phyloP scores from a whole-genome alignment of 148 eudicot species.

The Amaranthus cruentus region DNA sequence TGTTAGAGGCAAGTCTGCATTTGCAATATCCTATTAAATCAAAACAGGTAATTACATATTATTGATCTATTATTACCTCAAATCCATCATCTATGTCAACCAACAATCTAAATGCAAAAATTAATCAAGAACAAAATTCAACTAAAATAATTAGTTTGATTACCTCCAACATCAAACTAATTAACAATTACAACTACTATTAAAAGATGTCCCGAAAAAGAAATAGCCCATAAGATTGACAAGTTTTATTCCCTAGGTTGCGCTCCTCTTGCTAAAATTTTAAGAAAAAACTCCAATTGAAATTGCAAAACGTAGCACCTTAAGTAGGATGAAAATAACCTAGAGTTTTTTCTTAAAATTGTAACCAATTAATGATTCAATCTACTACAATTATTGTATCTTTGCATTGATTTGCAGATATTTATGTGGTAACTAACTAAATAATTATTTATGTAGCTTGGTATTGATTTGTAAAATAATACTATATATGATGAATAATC shows the following conservation, averaged over 20 bases:
- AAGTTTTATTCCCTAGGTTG: background rate
- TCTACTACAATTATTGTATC: too few relatives aligned
- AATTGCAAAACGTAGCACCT: too few relatives aligned
- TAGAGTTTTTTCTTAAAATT: background rate
- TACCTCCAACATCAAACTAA: background rate
- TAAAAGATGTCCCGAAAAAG: background rate
- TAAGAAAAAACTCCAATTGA: too few relatives aligned
- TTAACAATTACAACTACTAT: background rate
- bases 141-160: background rate
- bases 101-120: background rate
- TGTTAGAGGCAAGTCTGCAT: constrained; percentile 53
- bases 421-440: too few relatives aligned
- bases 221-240: background rate
- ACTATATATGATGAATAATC: too few relatives aligned
- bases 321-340: too few relatives aligned
- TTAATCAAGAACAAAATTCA: background rate
- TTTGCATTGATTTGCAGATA: too few relatives aligned
- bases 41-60: background rate
- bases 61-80: background rate
- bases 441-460: too few relatives aligned
- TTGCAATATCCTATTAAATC: constrained; percentile 50
- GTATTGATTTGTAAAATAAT: too few relatives aligned
- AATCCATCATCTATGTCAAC: background rate
- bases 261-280: too few relatives aligned
- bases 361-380: background rate